Percentiles rank a stretch among this genome's conserved stretches.
phyloP scores from a whole-genome alignment of 1,284 basidiomycete species.

The Leccinum griseonigrum region DNA sequence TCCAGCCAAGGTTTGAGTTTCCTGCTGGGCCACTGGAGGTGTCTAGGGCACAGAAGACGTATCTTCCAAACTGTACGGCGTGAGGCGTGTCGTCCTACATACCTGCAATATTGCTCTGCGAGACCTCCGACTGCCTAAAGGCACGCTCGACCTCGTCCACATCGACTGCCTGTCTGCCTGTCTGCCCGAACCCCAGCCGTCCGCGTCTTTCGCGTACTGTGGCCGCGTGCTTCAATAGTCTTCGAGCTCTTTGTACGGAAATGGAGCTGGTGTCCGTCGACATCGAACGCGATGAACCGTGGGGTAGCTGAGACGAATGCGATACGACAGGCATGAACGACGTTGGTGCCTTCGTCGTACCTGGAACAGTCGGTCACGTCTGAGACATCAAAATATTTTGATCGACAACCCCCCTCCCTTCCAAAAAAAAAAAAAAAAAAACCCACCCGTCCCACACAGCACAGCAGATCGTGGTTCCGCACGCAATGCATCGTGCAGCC shows the following conservation, averaged over 20 bases:
- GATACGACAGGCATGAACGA: constrained; percentile 65
- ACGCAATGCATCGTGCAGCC: constrained; percentile 61
- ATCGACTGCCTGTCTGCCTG: not conserved
- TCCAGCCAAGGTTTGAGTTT: not conserved
- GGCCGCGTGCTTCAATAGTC: constrained; percentile 72
- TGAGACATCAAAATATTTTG: not conserved
- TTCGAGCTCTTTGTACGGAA: constrained; percentile 68
- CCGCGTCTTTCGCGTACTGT: constrained; percentile 45
- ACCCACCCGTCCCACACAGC: constrained; percentile 85
- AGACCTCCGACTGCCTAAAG: constrained; percentile 18
- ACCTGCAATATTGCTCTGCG: not conserved
- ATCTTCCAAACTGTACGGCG: constrained; percentile 63
- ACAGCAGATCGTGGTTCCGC: constrained; percentile 64
- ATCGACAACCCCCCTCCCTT: not conserved
- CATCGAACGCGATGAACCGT: constrained; percentile 66
- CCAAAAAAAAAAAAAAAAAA: not conserved
- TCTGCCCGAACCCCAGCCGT: not conserved
- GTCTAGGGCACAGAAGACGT: constrained; percentile 27
- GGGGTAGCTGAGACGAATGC: constrained; percentile 55
- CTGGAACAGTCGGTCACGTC: constrained; percentile 32
- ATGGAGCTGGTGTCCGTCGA: constrained; percentile 66
- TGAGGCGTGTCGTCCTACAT: constrained; percentile 50
- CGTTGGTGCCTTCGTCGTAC: constrained; percentile 74
- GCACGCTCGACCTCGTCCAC: constrained; percentile 13
- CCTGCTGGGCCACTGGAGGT: not conserved